phyloP scores from a whole-genome alignment of 306 rosid species.

The Cucurbita pepo region DNA sequence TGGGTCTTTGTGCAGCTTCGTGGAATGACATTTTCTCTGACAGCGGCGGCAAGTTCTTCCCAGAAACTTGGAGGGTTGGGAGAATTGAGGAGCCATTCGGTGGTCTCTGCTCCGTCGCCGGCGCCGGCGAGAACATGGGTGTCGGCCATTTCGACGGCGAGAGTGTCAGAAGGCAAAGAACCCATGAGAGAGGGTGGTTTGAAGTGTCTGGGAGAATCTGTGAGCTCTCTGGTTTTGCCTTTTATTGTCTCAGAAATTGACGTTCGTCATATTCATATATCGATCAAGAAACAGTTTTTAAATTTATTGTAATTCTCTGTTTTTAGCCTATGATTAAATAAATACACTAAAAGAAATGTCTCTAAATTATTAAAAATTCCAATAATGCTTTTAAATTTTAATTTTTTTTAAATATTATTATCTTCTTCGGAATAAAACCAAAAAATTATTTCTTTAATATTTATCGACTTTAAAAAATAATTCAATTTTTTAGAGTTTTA shows the following conservation, averaged over 20 bases:
- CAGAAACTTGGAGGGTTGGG: constrained; percentile 5
- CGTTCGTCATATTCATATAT: background rate
- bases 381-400: no score
- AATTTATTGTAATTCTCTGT: background rate
- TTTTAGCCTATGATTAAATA: no score
- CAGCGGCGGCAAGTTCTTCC: constrained; percentile 16
- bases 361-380: no score
- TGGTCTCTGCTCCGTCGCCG: background rate
- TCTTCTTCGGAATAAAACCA: no score
- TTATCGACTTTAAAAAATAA: no score
- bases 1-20: background rate
- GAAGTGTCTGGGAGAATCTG: background rate
- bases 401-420: no score
- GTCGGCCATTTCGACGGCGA: background rate
- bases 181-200: background rate
- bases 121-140: background rate
- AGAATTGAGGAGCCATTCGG: constrained; percentile 6
- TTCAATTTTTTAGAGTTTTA: no score
- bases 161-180: background rate
- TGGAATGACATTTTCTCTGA: constrained; percentile 26
- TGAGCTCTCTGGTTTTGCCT: background rate
- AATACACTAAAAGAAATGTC: no score
- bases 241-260: background rate
- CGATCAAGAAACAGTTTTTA: background rate
- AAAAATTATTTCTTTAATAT: no score